These are phyloP conservation scores for Waltiozyma sp. DNA, from an alignment of 1,139 yeast species.

Conservation along the genomic window DNA sequence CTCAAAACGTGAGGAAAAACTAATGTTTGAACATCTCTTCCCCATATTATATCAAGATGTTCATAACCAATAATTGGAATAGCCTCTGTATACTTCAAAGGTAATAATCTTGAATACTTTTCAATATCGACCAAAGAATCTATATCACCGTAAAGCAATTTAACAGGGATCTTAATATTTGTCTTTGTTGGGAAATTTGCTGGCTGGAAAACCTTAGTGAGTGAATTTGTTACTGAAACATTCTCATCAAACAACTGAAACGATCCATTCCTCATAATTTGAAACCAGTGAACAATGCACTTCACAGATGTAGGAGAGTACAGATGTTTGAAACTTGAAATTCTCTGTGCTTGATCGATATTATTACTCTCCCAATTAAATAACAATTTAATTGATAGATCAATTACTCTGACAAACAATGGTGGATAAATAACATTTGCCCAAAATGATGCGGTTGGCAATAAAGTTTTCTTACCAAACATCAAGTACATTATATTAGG, in stretches of 20 bases:
- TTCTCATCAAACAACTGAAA: constrained; percentile 84
- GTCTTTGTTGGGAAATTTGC: constrained; percentile 43
- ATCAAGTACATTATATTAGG: constrained; percentile 65
- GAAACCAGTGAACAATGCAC: constrained; percentile 94
- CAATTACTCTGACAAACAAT: constrained; percentile 63
- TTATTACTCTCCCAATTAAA: constrained; percentile 73
- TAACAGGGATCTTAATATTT: constrained; percentile 60
- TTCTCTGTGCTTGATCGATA: constrained; percentile 61
- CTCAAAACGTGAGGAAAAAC: constrained; percentile 44
- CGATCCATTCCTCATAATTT: constrained; percentile 66
- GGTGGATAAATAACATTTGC: constrained; percentile 75
- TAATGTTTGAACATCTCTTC: constrained; percentile 45
- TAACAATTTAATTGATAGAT: constrained; percentile 49
- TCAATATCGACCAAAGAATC: constrained; percentile 84
- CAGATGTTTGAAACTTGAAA: constrained; percentile 69
- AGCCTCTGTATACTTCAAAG: constrained; percentile 22
- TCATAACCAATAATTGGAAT: constrained; percentile 38
- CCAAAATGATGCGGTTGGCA: constrained; percentile 80
- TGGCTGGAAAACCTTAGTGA: constrained; percentile 30
- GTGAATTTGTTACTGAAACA: constrained; percentile 23
- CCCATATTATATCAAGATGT: constrained; percentile 89
- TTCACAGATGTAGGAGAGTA: constrained; percentile 89
- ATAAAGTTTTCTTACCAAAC: constrained; percentile 63
- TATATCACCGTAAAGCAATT: constrained; percentile 63
- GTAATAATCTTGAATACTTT: constrained; percentile 39